Percentiles rank a stretch among this genome's conserved stretches.
phyloP scores from a whole-genome alignment of 2,329 filamentous ascomycete species.

The Pyricularia grisea region DNA sequence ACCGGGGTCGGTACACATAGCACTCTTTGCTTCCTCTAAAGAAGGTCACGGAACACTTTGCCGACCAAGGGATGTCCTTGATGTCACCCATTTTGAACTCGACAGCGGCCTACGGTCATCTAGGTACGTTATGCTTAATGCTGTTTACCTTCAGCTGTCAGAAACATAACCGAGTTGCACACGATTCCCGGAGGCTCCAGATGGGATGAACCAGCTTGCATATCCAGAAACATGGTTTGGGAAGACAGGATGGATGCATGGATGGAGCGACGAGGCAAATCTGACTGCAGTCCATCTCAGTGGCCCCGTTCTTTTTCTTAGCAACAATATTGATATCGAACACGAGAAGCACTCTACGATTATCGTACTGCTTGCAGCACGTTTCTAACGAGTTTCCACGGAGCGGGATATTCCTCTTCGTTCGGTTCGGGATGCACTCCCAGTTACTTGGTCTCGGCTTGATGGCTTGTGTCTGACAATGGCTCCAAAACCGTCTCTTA shows the following conservation, averaged over 20 bases:
- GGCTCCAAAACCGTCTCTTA: background rate
- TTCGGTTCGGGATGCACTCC: background rate
- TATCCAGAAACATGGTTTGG: background rate
- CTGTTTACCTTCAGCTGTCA: background rate
- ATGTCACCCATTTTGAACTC: background rate
- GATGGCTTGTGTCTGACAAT: background rate
- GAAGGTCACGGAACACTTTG: background rate
- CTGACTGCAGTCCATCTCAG: background rate
- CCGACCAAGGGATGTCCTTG: background rate
- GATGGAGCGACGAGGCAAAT: background rate
- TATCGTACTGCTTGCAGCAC: background rate
- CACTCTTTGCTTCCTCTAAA: background rate
- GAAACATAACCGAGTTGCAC: background rate
- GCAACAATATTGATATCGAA: background rate
- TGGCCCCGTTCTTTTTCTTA: background rate
- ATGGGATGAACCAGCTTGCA: background rate
- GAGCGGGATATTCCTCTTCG: background rate
- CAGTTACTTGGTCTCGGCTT: background rate
- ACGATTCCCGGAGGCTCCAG: background rate
- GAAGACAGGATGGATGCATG: background rate
- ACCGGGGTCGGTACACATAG: background rate
- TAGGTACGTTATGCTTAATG: background rate
- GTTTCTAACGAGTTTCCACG: background rate
- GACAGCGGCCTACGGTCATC: background rate
- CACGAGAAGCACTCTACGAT: background rate